phyloP scores from a whole-genome alignment of 1,139 yeast genomes.

The Zygotorulaspora mrakii region DNA sequence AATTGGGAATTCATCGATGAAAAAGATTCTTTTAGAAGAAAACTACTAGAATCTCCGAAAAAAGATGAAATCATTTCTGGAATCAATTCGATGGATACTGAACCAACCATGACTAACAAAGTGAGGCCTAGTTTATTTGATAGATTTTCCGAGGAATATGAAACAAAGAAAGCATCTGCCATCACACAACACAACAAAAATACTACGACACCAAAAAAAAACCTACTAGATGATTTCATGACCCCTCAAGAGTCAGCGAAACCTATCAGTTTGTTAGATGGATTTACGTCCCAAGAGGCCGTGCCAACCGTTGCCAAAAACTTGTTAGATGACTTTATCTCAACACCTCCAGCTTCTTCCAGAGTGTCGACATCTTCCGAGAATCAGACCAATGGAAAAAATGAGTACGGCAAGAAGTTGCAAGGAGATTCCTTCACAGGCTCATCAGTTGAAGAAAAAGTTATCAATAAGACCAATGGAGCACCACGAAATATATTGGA shows the following conservation, averaged over 20 bases:
- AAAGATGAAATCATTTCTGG: constrained; percentile 10
- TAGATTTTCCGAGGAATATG: constrained; percentile 19
- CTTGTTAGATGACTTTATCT: constrained; percentile 11
- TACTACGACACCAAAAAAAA: constrained; percentile 1
- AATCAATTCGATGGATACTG: constrained; percentile 16
- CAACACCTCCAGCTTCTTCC: constrained; percentile 2
- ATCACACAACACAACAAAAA: neutral
- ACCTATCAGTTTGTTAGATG: neutral
- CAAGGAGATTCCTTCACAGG: neutral
- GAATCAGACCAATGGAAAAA: neutral
- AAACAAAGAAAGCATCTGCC: no score
- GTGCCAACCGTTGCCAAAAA: constrained; percentile 7
- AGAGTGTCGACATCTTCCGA: constrained; percentile 1
- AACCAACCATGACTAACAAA: constrained; percentile 23
- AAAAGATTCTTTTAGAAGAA: constrained; percentile 13
- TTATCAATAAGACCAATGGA: constrained; percentile 4
- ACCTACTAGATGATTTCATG: constrained; percentile 14
- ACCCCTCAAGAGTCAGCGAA: neutral
- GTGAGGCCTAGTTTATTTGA: constrained; percentile 33
- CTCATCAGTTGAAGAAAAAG: neutral
- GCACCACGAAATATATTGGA: constrained; percentile 30
- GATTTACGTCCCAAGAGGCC: neutral
- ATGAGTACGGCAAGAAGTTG: constrained; percentile 6
- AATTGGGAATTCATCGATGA: constrained; percentile 62
- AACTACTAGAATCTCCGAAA: constrained; percentile 4